Evolutionary conservation across 2,329 filamentous ascomycete species (phyloP).

Genomic region (Shiraia bambusicola): DNA sequence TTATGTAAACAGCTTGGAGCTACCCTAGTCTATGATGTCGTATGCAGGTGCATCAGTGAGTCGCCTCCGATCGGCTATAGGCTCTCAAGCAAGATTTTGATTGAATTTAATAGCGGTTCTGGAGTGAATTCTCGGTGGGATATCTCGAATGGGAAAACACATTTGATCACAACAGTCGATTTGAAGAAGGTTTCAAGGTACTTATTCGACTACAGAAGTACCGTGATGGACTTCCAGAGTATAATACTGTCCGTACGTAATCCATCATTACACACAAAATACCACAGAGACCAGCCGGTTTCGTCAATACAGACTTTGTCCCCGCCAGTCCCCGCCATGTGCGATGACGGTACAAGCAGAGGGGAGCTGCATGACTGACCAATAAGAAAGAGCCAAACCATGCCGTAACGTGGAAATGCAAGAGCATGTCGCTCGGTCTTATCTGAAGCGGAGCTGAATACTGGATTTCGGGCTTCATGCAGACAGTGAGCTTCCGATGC

Average conservation of each 20-base stretch:
- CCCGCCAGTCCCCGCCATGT: slow-evolving; percentile 25
- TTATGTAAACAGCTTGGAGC: slow-evolving; percentile 40
- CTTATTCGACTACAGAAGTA: slow-evolving; percentile 1
- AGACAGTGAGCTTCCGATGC: slow-evolving; percentile 22
- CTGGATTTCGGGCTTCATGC: slow-evolving; percentile 16
- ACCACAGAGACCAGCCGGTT: slow-evolving; percentile 2
- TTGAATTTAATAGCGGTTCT: too few relatives aligned
- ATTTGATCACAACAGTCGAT: too few relatives aligned
- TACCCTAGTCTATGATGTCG: slow-evolving; percentile 26
- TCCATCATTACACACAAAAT: background rate
- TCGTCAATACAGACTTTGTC: slow-evolving; percentile 14
- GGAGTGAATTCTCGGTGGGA: too few relatives aligned
- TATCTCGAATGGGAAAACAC: too few relatives aligned
- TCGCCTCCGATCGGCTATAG: slow-evolving; percentile 26
- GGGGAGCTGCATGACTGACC: slow-evolving; percentile 14
- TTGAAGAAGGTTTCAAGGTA: background rate
- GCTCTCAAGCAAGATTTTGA: slow-evolving; percentile 7
- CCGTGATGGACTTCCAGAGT: slow-evolving; percentile 17
- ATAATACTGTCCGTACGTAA: background rate
- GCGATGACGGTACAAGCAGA: slow-evolving; percentile 22
- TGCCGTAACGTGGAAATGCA: slow-evolving; percentile 29
- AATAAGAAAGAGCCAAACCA: slow-evolving; percentile 18
- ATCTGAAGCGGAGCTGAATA: slow-evolving; percentile 25
- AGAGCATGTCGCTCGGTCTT: slow-evolving; percentile 21
- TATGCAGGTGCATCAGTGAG: slow-evolving; percentile 23